Percentiles rank a stretch among this genome's conserved stretches.
Conservation (phyloP, 176 grass and related monocot genomes). For the sorghum (Sorghum bicolor) region DNA sequence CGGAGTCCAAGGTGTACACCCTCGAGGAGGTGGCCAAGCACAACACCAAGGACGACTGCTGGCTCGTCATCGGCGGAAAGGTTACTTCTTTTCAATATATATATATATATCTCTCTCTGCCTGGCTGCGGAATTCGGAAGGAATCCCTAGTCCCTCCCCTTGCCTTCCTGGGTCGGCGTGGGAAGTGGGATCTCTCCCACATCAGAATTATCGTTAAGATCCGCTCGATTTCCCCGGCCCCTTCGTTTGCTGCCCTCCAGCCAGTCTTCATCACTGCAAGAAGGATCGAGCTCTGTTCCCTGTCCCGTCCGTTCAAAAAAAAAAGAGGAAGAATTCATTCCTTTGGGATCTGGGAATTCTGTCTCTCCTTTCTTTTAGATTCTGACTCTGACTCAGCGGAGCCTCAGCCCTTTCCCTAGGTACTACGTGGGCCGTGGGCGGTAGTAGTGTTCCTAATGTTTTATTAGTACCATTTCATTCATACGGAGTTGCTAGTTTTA, state of each 20-base stretch:
- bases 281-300: neutral
- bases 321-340: neutral
- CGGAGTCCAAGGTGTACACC: conserved; percentile 30
- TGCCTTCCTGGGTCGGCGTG: neutral
- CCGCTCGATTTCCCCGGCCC: too few species aligned
- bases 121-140: neutral
- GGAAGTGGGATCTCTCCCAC: too few species aligned
- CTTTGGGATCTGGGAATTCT: neutral
- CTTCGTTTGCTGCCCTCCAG: neutral
- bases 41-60: conserved; percentile 59
- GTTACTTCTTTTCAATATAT: neutral
- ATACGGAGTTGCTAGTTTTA: neutral
- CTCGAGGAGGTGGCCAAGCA: conserved; percentile 51
- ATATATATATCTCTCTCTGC: neutral
- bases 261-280: too few species aligned
- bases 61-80: conserved; percentile 57
- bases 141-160: neutral
- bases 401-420: neutral
- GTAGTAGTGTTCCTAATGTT: neutral
- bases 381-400: neutral
- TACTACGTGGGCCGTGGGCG: neutral
- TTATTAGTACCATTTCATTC: neutral
- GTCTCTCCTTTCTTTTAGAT: neutral
- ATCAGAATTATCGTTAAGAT: neutral
- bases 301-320: neutral